Evolutionary conservation across 805 yeast genomes (phyloP).

Genomic region (Nakazawaea sp.): DNA sequence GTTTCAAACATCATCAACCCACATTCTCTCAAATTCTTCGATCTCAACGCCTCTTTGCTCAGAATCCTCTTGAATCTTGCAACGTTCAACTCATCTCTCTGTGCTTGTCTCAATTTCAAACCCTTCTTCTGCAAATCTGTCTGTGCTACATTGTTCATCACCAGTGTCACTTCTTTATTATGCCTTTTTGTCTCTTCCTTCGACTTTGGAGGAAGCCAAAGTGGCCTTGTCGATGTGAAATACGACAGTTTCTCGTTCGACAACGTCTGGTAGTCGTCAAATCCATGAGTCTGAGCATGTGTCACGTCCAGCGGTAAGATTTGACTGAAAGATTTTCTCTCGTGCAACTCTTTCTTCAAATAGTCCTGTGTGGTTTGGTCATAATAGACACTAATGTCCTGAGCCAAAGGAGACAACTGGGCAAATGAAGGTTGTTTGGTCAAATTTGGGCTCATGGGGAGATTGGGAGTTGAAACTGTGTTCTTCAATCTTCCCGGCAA

Average conservation of each 20-base stretch:
- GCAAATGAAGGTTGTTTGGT: conserved; percentile 20
- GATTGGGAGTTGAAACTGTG: conserved; percentile 2
- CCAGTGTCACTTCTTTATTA: conserved; percentile 42
- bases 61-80: conserved; percentile 24
- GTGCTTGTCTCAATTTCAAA: conserved; percentile 25
- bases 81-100: conserved; percentile 22
- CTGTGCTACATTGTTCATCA: conserved; percentile 26
- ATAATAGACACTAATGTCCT: conserved; percentile 34
- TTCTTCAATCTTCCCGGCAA: conserved; percentile 5
- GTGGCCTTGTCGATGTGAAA: conserved; percentile 59
- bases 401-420: conserved; percentile 27
- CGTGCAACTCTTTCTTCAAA: conserved; percentile 28
- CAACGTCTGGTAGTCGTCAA: conserved; percentile 55
- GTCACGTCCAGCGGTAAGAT: conserved; percentile 30
- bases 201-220: conserved; percentile 65
- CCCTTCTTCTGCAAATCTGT: conserved; percentile 22
- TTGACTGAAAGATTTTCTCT: conserved; percentile 27
- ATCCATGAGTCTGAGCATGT: conserved; percentile 28
- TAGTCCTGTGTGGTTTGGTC: conserved; percentile 28
- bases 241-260: conserved; percentile 52
- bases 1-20: conserved; percentile 27
- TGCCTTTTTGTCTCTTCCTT: conserved; percentile 45
- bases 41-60: conserved; percentile 19
- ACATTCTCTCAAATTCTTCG: conserved; percentile 19
- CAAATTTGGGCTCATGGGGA: conserved; percentile 3